These are phyloP conservation scores for Erigeron canadensis DNA, from an alignment of 129 eudicot species.

Conservation along the genomic window DNA sequence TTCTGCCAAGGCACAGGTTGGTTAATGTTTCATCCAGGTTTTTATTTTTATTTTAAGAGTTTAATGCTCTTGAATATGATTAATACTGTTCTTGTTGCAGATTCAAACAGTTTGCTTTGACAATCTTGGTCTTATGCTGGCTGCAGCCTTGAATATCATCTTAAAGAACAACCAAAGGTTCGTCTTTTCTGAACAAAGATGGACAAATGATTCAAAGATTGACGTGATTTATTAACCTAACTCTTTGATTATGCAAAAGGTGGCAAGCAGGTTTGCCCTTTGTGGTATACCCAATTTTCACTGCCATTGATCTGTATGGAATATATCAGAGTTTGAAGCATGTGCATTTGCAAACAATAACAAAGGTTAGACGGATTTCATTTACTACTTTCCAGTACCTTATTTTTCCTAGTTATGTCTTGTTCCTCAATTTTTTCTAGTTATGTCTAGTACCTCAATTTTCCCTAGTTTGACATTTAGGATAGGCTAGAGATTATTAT, in stretches of 20 bases:
- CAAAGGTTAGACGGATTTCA: slow-evolving; percentile 64
- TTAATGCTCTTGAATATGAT: not conserved
- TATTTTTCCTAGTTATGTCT: not conserved
- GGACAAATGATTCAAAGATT: not conserved
- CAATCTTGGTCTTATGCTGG: slow-evolving; percentile 88
- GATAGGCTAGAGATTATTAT: slow-evolving; percentile 85
- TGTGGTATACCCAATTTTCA: slow-evolving; percentile 78
- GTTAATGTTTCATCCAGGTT: slow-evolving; percentile 1
- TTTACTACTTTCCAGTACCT: slow-evolving; percentile 12
- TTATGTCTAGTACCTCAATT: not conserved
- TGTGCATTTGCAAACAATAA: slow-evolving; percentile 85
- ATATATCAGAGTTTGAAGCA: slow-evolving; percentile 88
- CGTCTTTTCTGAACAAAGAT: not conserved
- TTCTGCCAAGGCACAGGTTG: slow-evolving; percentile 96
- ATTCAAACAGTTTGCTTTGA: slow-evolving; percentile 96
- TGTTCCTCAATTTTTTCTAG: not conserved
- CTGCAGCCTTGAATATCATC: slow-evolving; percentile 69
- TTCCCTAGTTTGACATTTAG: slow-evolving; percentile 43
- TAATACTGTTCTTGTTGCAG: slow-evolving; percentile 39
- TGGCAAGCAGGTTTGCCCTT: slow-evolving; percentile 87
- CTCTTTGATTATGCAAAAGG: slow-evolving; percentile 46
- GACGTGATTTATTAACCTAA: slow-evolving; percentile 17
- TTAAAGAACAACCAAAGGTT: slow-evolving; percentile 74
- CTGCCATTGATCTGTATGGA: slow-evolving; percentile 79
- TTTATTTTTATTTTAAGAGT: slow-evolving; percentile 12